Conservation (phyloP, 805 yeast genomes). For the Wickerhamiella musiphila region DNA sequence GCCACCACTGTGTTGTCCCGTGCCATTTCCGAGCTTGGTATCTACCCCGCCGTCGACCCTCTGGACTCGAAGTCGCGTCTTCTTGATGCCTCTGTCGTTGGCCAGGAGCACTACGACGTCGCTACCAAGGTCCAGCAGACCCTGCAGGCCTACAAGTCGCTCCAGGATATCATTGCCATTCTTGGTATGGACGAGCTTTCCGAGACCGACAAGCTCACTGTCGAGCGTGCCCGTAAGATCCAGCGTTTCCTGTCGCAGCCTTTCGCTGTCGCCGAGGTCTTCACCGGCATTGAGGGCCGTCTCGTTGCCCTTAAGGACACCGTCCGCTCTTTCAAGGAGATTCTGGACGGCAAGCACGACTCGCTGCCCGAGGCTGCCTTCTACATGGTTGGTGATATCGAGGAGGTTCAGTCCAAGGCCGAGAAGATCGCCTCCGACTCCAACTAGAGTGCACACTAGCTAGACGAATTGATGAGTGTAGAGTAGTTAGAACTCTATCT, state of each 20-base stretch:
- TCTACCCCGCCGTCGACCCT: constrained; percentile 99
- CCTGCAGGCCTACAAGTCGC: constrained; percentile 97
- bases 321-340: constrained; percentile 85
- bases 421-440: constrained; percentile 90
- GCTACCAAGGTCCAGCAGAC: constrained; percentile 95
- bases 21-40: constrained; percentile 99
- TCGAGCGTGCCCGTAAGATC: constrained; percentile 99
- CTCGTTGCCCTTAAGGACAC: constrained; percentile 95
- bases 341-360: constrained; percentile 96
- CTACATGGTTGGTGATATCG: constrained; percentile 99
- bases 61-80: constrained; percentile 98
- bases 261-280: constrained; percentile 98
- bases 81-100: constrained; percentile 91
- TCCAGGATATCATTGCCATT: constrained; percentile 99
- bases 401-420: constrained; percentile 96
- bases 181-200: constrained; percentile 99
- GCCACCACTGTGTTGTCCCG: constrained; percentile 99
- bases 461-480: too few species aligned
- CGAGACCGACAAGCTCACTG: constrained; percentile 95
- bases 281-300: constrained; percentile 98
- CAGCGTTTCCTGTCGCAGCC: constrained; percentile 99
- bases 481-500: too few species aligned
- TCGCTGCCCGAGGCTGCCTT: constrained; percentile 97
- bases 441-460: constrained; percentile 3
- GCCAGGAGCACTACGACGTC: constrained; percentile 95